Conservation (phyloP, 2,329 filamentous ascomycete genomes). For the Ophiosphaerella korrae region DNA sequence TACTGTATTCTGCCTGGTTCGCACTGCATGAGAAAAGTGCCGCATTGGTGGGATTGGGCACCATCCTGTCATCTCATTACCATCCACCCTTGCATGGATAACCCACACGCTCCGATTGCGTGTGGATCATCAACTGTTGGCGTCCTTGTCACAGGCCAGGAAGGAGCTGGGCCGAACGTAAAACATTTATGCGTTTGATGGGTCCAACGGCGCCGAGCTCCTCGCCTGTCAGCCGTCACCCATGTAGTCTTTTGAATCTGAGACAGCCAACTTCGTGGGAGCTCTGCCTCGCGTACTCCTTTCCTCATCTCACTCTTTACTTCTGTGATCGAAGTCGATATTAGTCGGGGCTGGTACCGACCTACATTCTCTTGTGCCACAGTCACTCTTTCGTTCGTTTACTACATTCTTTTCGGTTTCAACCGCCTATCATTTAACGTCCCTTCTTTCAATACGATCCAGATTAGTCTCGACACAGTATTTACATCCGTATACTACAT, state of each 20-base stretch:
- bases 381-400: conserved; percentile 20
- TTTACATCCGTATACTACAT: conserved; percentile 2
- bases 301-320: conserved; percentile 26
- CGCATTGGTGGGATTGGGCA: conserved; percentile 16
- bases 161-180: conserved; percentile 30
- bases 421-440: conserved; percentile 1
- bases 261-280: conserved; percentile 38
- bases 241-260: conserved; percentile 38
- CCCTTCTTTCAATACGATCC: background rate
- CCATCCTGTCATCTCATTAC: conserved; percentile 33
- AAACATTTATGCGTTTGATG: conserved; percentile 48
- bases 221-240: conserved; percentile 34
- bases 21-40: conserved; percentile 9
- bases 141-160: conserved; percentile 33
- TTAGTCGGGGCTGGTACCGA: conserved; percentile 28
- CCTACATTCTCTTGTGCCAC: conserved; percentile 18
- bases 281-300: conserved; percentile 23
- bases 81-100: conserved; percentile 26
- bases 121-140: conserved; percentile 2
- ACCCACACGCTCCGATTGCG: conserved; percentile 15
- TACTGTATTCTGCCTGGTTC: conserved; percentile 5
- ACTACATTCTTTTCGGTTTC: conserved; percentile 13
- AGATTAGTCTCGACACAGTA: background rate
- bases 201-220: conserved; percentile 17
- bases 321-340: conserved; percentile 19